Evolutionary conservation across 495 filamentous ascomycete species (phyloP).

Genomic region (Talaromyces borbonicus): DNA sequence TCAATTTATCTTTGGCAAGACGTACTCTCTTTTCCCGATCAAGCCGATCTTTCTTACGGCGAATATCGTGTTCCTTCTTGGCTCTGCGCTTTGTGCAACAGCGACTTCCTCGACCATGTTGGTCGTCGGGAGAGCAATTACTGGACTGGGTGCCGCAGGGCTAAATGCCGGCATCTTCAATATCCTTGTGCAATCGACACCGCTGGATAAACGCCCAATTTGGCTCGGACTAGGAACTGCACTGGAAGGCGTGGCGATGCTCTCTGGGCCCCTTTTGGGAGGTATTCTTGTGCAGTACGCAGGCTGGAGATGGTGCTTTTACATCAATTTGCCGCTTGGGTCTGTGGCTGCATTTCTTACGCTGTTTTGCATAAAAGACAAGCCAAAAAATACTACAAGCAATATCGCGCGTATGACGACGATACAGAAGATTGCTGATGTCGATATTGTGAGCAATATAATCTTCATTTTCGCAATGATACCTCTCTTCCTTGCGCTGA

Average conservation of each 20-base stretch:
- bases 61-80: constrained; percentile 38
- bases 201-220: constrained; percentile 34
- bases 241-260: constrained; percentile 33
- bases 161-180: constrained; percentile 37
- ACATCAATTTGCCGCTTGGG: constrained; percentile 48
- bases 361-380: constrained; percentile 36
- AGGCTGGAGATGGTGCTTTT: constrained; percentile 50
- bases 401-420: neutral
- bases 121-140: constrained; percentile 51
- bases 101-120: constrained; percentile 47
- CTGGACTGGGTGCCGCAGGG: constrained; percentile 46
- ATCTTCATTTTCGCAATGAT: constrained; percentile 25
- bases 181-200: constrained; percentile 33
- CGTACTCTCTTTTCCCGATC: constrained; percentile 54
- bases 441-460: constrained; percentile 19
- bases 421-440: too few species aligned
- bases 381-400: constrained; percentile 2
- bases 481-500: constrained; percentile 32
- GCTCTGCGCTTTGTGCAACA: constrained; percentile 51
- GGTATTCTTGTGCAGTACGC: constrained; percentile 33
- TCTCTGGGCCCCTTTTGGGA: constrained; percentile 30
- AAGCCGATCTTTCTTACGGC: constrained; percentile 52
- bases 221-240: constrained; percentile 38
- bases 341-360: constrained; percentile 38
- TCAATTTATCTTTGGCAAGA: constrained; percentile 50